These are phyloP conservation scores for Dothideomycetes sp. DNA, from an alignment of 2,329 filamentous ascomycete species.

Conservation along the genomic window DNA sequence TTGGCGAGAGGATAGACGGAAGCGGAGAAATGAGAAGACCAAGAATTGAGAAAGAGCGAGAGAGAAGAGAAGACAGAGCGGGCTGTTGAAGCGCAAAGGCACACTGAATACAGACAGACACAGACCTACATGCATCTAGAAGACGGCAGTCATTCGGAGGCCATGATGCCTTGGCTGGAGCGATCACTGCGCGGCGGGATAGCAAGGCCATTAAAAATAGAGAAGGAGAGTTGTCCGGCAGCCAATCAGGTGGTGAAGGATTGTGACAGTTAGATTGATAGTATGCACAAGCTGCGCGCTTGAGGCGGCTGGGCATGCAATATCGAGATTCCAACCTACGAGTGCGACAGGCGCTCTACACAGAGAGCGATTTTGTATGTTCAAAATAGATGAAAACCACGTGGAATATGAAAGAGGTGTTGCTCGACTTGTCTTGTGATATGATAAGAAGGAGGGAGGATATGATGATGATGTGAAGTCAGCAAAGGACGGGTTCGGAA, in stretches of 20 bases:
- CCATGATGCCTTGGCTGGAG: slow-evolving; percentile 4
- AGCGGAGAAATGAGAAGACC: not conserved
- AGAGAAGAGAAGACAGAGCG: not conserved
- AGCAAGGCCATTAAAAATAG: slow-evolving; percentile 2
- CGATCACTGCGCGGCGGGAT: not conserved
- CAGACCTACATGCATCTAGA: too few species aligned
- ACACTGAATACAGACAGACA: not conserved
- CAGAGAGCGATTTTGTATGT: too few species aligned
- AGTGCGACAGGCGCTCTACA: too few species aligned
- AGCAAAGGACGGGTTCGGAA: too few species aligned
- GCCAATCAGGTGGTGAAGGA: slow-evolving; percentile 9
- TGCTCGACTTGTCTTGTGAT: too few species aligned
- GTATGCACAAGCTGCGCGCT: slow-evolving; percentile 1
- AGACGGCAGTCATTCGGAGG: too few species aligned
- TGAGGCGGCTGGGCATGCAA: too few species aligned
- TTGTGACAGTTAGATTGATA: slow-evolving; percentile 3
- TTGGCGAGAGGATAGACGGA: not conserved
- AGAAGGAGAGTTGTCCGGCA: not conserved
- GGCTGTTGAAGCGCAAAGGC: not conserved
- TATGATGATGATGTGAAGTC: too few species aligned
- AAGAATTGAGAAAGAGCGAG: not conserved
- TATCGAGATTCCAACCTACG: too few species aligned
- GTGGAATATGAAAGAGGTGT: too few species aligned
- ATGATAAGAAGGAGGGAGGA: too few species aligned
- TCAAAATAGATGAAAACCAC: too few species aligned